Evolutionary conservation across 164 flowering plant genomes (phyloP).

Genomic region (Houttuynia cordata): DNA sequence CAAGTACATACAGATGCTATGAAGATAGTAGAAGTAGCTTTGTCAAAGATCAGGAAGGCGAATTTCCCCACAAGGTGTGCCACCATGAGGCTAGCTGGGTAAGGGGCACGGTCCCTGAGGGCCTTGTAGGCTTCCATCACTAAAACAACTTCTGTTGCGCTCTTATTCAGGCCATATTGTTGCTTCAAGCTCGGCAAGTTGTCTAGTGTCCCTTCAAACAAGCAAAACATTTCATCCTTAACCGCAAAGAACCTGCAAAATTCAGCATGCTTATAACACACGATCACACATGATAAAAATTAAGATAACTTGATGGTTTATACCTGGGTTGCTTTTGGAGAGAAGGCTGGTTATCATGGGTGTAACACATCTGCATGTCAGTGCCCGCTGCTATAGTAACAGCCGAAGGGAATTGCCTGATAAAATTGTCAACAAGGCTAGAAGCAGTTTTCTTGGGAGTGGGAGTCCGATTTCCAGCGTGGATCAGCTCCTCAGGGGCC

Average conservation of each 20-base stretch:
- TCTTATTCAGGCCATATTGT: constrained; percentile 77
- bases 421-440: constrained; percentile 4
- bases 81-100: constrained; percentile 80
- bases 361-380: constrained; percentile 6
- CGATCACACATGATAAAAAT: not conserved
- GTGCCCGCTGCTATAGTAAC: not conserved
- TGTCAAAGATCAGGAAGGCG: constrained; percentile 73
- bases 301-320: not conserved
- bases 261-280: too few relatives aligned
- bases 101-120: constrained; percentile 92
- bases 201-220: constrained; percentile 80
- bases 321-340: constrained; percentile 8
- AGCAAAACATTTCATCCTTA: constrained; percentile 87
- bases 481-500: constrained; percentile 10
- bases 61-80: constrained; percentile 78
- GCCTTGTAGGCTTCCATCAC: constrained; percentile 94
- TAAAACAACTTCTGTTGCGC: constrained; percentile 64
- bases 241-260: constrained; percentile 69
- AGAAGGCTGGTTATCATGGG: constrained; percentile 5
- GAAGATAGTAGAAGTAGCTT: too few relatives aligned
- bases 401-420: constrained; percentile 5
- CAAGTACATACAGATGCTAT: constrained; percentile 63
- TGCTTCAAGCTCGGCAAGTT: constrained; percentile 77
- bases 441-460: constrained; percentile 7
- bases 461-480: constrained; percentile 12